A percentile compares a stretch with the other conserved stretches of the same genome.
Evolutionary conservation across 2,329 filamentous ascomycete species (phyloP).

Genomic region (Onygenales sp.): DNA sequence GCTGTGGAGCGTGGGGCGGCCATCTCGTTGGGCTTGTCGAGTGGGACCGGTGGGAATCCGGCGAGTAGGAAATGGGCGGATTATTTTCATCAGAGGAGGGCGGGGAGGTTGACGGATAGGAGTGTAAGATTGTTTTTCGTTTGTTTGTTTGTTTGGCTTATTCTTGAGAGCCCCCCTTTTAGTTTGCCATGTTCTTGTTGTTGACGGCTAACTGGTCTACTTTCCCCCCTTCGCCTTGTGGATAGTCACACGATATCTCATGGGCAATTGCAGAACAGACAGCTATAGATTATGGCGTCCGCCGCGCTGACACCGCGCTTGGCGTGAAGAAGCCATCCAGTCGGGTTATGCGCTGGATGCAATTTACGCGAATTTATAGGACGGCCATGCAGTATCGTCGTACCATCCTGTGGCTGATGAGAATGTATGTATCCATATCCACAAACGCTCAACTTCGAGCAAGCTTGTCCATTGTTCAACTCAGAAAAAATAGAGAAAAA

Average conservation of each 20-base stretch:
- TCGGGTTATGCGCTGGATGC: conserved; percentile 7
- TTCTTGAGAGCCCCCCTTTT: not conserved
- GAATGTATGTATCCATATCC: conserved; percentile 5
- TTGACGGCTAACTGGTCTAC: not conserved
- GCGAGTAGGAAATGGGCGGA: conserved; percentile 10
- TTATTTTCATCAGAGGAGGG: conserved; percentile 10
- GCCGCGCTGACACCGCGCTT: conserved; percentile 6
- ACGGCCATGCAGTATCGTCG: conserved; percentile 10
- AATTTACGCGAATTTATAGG: conserved; percentile 9
- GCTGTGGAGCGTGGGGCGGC: conserved; percentile 12
- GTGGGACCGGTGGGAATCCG: conserved; percentile 10
- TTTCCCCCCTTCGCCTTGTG: not conserved
- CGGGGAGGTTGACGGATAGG: conserved; percentile 8
- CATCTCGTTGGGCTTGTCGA: conserved; percentile 10
- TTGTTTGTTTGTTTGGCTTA: not conserved
- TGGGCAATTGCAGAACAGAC: conserved; percentile 11
- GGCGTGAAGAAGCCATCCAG: conserved; percentile 4
- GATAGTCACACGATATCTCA: conserved; percentile 9
- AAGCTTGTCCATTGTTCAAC: not conserved
- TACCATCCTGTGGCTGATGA: conserved; percentile 11
- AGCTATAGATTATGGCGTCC: conserved; percentile 10
- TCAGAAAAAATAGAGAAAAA: not conserved
- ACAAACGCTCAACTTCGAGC: not conserved
- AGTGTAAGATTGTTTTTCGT: conserved; percentile 4
- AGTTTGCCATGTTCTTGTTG: not conserved